Evolutionary conservation across 768 basidiomycete species (phyloP), one percentile per base, ranked within the genome.

Genomic region (Clitopilus hobsonii): DNA sequence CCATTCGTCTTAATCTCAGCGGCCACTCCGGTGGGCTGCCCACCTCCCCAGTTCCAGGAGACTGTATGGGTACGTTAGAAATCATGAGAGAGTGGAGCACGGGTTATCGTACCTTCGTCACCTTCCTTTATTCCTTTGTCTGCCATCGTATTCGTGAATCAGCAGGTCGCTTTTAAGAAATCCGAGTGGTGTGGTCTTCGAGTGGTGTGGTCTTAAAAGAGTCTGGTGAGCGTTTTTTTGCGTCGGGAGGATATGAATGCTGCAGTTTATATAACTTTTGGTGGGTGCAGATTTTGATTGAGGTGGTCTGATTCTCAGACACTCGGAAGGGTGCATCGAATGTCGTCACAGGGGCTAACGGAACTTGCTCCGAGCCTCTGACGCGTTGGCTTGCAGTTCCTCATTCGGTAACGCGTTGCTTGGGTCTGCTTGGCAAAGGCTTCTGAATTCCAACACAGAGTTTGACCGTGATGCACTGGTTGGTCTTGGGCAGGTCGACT

Each of bases 31-130:
- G 58, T 54, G 3, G 65, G 65, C 5, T 64, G 51, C 11, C 58
- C 58, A 18, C 38, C 52, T 26, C 65, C 66, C 57, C 60, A 68
- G 22, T 68, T 68, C 68, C 67, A 67, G 16, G 60, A 58, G 14
- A 67, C 67, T 65, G 32, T 6, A 36, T 8, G 10, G 20, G 32
- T 25, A 6, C 20, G 4, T 29, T 20, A 47, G 18, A 18, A 24
- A 23, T 26, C 25, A 6, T 3, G 7, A 10, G 18, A 13, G 23
- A 48, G 13, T 36, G 4, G 7, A 20, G 11, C n/a, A 53, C 3
- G 6, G 18, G 18, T 28, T n/a, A 25, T 49, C 60, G 28, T 54
- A 65, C 66, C 65, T 47, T 67, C 57, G 51, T 69, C 67, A 38
- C 67, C 68, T 58, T 65, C 62, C 23, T 66, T 59, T 47, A 69